Base-by-base conservation (phyloP, 306 rosid species). In the Abrus pulchellus region DNA sequence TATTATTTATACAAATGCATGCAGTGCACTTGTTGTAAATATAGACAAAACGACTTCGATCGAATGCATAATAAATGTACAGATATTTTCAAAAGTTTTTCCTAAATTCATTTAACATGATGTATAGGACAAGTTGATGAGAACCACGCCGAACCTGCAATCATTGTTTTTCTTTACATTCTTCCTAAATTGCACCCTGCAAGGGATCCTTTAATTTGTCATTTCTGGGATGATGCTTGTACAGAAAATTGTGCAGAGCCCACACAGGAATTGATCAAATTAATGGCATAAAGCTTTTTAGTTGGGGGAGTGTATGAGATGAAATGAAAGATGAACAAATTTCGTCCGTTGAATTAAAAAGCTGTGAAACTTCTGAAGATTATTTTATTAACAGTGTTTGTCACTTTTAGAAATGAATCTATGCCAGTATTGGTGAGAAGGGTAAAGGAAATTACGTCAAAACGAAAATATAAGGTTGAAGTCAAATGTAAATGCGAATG, bases 91-190 rank as follows among this genome's bases (percentile, higher is more conserved):
- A 20, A 20, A 20, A 20, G 20, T 20, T 20, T 20, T 20, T 20
- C 0, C 53, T 52, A 63, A 48, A 63, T 76, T 76, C 80, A 76
- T 4, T 76, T 63, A 62, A 76, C 80, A 33, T 34, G 40, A 49
- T 49, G 40, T 10, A 34, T 36, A 41, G 49, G 62, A 66, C 45
- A 38, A 77, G 65, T 38, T 28, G 5, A 7, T 65, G 38, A 78
- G 66, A 67, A 56, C 76, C 45, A 5, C 9, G n/a, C 34, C 29
- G 72, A 54, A 27, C 9, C 38, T 9, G 30, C 68, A 45, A 45
- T 78, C 76, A 44, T 68, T 78, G 33, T 34, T 68, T 59, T 68
- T 9, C 45, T 55, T 55, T 32, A 55, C 47, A 53, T 54, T 65
- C 66, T 52, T 60, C 49, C 34, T 9, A 33, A 78, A 68, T 34